Evolutionary conservation across 2,329 filamentous ascomycete genomes (phyloP).

Genomic region (Clarireedia paspali): DNA sequence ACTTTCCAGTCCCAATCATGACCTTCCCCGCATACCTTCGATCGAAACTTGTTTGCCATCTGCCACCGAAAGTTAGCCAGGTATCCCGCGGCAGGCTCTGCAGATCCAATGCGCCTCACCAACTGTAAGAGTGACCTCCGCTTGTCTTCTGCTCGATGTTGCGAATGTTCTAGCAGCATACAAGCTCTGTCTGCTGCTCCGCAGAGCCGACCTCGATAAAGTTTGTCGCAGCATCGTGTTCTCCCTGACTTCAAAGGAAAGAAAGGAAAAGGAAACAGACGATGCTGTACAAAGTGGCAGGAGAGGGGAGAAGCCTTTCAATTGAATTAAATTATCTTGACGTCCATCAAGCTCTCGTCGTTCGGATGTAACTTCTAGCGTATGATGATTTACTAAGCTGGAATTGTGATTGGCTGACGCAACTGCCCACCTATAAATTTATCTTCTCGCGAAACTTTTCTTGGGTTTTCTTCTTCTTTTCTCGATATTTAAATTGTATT

Average conservation of each 20-base stretch:
- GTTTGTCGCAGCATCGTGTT: conserved; percentile 62
- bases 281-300: conserved; percentile 12
- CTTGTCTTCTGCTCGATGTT: conserved; percentile 68
- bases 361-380: conserved; percentile 10
- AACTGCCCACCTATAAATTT: conserved; percentile 16
- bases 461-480: conserved; percentile 28
- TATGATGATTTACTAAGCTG: conserved; percentile 18
- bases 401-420: conserved; percentile 18
- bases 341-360: conserved; percentile 11
- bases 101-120: conserved; percentile 48
- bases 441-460: conserved; percentile 17
- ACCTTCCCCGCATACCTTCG: conserved; percentile 58
- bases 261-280: conserved; percentile 29
- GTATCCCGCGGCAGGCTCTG: conserved; percentile 9
- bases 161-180: conserved; percentile 71
- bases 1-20: conserved; percentile 16
- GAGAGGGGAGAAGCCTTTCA: conserved; percentile 5
- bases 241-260: conserved; percentile 45
- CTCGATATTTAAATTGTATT: conserved; percentile 48
- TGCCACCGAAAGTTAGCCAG: conserved; percentile 34
- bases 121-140: conserved; percentile 95
- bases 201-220: conserved; percentile 61
- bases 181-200: conserved; percentile 51
- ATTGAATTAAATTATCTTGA: conserved; percentile 9
- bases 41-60: conserved; percentile 98